phyloP scores from a whole-genome alignment of 208 protist species.

The Leishmania guyanensis region DNA sequence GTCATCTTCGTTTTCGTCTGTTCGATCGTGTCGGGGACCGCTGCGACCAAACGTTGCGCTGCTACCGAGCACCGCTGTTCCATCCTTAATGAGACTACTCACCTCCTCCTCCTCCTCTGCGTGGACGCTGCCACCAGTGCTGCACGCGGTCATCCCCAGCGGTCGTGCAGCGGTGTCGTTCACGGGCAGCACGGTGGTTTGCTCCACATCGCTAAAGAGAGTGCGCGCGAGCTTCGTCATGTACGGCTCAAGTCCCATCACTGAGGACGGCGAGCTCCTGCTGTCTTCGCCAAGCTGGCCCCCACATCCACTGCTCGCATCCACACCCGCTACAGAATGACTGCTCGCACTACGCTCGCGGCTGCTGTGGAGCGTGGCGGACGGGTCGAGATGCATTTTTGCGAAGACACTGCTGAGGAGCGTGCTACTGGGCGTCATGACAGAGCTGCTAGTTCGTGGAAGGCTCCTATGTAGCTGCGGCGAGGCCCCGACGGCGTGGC shows the following conservation, averaged over 20 bases:
- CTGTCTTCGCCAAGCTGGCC: not conserved
- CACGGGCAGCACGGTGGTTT: slow-evolving; percentile 74
- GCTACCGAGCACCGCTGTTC: not conserved
- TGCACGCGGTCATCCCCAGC: not conserved
- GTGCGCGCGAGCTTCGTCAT: slow-evolving; percentile 70
- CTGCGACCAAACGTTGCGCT: not conserved
- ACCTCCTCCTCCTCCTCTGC: slow-evolving; percentile 1
- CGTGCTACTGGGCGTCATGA: slow-evolving; percentile 8
- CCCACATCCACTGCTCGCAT: not conserved
- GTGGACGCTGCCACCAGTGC: slow-evolving; percentile 10
- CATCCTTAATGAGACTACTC: not conserved
- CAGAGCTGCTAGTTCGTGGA: slow-evolving; percentile 16
- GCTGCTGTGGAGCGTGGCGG: slow-evolving; percentile 7
- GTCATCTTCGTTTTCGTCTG: slow-evolving; percentile 1
- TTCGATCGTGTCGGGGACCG: not conserved
- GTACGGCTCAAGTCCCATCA: slow-evolving; percentile 78
- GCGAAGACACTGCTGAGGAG: slow-evolving; percentile 36
- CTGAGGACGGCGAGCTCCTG: not conserved
- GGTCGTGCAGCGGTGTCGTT: slow-evolving; percentile 30
- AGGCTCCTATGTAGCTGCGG: slow-evolving; percentile 17
- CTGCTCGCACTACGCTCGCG: slow-evolving; percentile 18
- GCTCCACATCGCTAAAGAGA: slow-evolving; percentile 64
- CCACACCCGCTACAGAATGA: slow-evolving; percentile 6
- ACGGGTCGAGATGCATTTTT: slow-evolving; percentile 45
- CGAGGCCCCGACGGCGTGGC: slow-evolving; percentile 5